These are phyloP conservation scores for Artemisia annua DNA, from an alignment of 129 eudicot genomes.

Conservation along the genomic window DNA sequence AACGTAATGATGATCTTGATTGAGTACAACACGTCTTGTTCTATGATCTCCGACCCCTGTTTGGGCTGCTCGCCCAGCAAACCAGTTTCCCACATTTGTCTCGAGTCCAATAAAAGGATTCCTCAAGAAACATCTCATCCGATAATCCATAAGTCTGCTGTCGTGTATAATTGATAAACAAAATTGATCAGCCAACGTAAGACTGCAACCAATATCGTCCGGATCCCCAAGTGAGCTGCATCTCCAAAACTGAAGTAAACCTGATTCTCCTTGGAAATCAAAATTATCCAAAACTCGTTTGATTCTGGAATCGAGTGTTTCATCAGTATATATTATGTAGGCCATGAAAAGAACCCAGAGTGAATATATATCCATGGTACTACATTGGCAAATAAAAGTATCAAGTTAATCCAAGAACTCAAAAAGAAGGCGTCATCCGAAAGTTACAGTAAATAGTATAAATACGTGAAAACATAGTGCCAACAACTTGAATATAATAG, in stretches of 20 bases:
- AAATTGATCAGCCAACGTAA: background rate
- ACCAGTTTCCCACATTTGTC: conserved; percentile 6
- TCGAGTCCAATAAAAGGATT: background rate
- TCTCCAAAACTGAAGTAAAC: conserved; percentile 13
- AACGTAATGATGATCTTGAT: background rate
- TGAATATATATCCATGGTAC: too few species aligned
- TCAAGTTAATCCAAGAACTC: too few species aligned
- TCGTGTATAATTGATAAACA: background rate
- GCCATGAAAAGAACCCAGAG: too few species aligned
- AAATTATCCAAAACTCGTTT: background rate
- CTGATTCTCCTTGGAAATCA: background rate
- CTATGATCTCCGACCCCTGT: background rate
- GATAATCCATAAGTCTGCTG: background rate
- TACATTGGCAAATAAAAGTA: too few species aligned
- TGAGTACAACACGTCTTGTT: too few species aligned
- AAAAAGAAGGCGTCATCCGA: too few species aligned
- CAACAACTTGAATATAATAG: too few species aligned
- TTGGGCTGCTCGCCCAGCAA: conserved; percentile 10
- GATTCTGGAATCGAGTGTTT: too few species aligned
- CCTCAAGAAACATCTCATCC: background rate
- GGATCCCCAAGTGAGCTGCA: background rate
- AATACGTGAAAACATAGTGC: too few species aligned
- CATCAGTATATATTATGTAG: too few species aligned
- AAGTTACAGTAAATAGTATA: too few species aligned
- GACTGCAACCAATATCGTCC: background rate